phyloP scores from a whole-genome alignment of 2,329 filamentous ascomycete genomes.

The Emmonsiellopsis sp. region DNA sequence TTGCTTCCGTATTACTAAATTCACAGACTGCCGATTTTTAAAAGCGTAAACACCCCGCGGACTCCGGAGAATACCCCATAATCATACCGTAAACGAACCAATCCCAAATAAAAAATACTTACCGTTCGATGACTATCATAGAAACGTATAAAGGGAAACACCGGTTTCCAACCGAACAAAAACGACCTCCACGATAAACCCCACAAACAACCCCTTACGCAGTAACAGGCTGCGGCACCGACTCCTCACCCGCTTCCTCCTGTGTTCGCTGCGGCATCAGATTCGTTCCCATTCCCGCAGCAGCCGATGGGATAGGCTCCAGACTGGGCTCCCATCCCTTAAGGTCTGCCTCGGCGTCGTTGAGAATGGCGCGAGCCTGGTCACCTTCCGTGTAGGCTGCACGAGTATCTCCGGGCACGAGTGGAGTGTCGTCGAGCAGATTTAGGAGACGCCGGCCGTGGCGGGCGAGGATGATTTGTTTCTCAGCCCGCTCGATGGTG shows the following conservation, averaged over 20 bases:
- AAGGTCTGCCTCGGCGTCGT: constrained; percentile 85
- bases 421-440: constrained; percentile 78
- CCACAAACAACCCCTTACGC: constrained; percentile 1
- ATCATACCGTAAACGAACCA: too few species aligned
- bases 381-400: constrained; percentile 56
- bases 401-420: constrained; percentile 74
- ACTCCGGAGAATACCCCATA: too few species aligned
- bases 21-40: too few species aligned
- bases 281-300: constrained; percentile 37
- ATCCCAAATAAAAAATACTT: too few species aligned
- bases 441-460: constrained; percentile 78
- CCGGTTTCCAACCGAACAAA: too few species aligned
- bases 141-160: too few species aligned
- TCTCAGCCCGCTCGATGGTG: constrained; percentile 91
- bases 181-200: too few species aligned
- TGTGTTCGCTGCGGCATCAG: constrained; percentile 21
- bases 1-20: too few species aligned
- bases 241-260: constrained; percentile 3
- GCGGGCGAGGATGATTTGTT: constrained; percentile 87
- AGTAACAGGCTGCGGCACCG: constrained; percentile 9
- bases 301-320: constrained; percentile 44
- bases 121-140: too few species aligned
- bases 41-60: too few species aligned
- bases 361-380: constrained; percentile 73
- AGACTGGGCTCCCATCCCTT: constrained; percentile 57